Evolutionary conservation across 2,329 filamentous ascomycete species (phyloP), one percentile per base, ranked within the genome.

Genomic region (Sporothrix phasma): DNA sequence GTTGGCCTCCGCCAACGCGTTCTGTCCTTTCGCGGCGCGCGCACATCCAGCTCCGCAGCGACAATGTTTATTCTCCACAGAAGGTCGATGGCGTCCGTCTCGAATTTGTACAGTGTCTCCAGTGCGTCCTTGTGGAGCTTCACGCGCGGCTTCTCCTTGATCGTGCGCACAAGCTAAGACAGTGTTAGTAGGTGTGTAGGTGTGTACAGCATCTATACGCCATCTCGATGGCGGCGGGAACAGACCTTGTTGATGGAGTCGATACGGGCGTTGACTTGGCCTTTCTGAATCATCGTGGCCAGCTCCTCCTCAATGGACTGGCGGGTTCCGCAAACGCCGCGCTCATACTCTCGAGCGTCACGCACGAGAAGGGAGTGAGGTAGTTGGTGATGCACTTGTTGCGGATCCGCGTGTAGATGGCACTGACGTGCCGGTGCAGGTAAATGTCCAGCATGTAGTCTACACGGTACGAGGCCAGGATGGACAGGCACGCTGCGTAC

Each of bases 371-470:
- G 0, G 94, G 92, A 26, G 90, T 82, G 70, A 96, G 88, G 76
- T 97, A 97, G 72, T 96, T 90, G 26, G 92, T 84, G 65, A 99
- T 97, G 71, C 92, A 93, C 78, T 97, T 97, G 71, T 83, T 89
- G 65, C 94, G 86, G 69, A 99, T 92, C 56, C 80, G 78, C 11
- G 82, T 79, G 76, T 92, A 94, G 22, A 99, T 79, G 1, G 78
- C 76, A 43, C 81, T 72, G 19, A 97, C 79, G 68, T 96, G 89
- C 67, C 81, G 84, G 65, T 89, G 87, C 6, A 99, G 82, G 73
- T 96, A 88, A 22, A 96, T 79, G 72, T 99, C 94, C 5, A 97
- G 84, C n/a, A 92, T 80, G 73, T 94, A 97, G 74, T 99, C 94
- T 41, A 85, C 78, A 59, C 86, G 86, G 74, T 94, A 93, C 5